Evolutionary conservation across 441 rosid genomes (phyloP), one percentile per base, ranked within the genome.

Genomic region (Isatis lusitanica): DNA sequence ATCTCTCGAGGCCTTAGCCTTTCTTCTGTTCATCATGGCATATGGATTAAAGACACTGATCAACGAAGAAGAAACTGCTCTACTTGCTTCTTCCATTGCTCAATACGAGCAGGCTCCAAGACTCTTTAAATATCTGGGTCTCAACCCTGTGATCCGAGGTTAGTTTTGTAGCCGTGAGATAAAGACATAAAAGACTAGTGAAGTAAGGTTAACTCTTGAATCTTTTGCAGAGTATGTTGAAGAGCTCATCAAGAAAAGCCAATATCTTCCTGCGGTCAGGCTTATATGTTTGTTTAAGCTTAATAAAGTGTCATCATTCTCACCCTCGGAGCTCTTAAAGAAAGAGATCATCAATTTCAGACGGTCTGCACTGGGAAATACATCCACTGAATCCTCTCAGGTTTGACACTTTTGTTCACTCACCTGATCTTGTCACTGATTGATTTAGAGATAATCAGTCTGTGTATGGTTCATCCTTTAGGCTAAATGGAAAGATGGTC

Each of bases 21-120:
- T 74, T 67, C 73, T 74, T 40, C 18, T 66, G n/a, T 74, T 66
- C 61, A 58, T 74, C 17, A 44, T 74, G 55, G 67, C 73, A 60
- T 74, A 59, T 67, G 56, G 48, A 50, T 30, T 67, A 18, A 15
- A 31, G 56, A 7, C 24, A 39, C 0, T 67, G 24, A 67, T 74
- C 47, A 67, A 42, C 39, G 4, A 50, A 21, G 68, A 74, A 59
- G 78, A 74, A 48, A 52, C 63, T 67, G 78, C 53, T 7, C 50
- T 60, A 10, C 68, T 74, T 59, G 78, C 68, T 60, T 51, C 24
- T 4, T 40, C 68, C n/a, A 11, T 60, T 67, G 68, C 78, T 67
- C 68, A 60, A 7, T 67, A 60, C 18, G 56, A 67, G 42, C 63
- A 74, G 17, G 73, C 62, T 51, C 62, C 68, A 31, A 51, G 7